phyloP scores from a whole-genome alignment of 306 rosid genomes.

The Sicyos baderoa region DNA sequence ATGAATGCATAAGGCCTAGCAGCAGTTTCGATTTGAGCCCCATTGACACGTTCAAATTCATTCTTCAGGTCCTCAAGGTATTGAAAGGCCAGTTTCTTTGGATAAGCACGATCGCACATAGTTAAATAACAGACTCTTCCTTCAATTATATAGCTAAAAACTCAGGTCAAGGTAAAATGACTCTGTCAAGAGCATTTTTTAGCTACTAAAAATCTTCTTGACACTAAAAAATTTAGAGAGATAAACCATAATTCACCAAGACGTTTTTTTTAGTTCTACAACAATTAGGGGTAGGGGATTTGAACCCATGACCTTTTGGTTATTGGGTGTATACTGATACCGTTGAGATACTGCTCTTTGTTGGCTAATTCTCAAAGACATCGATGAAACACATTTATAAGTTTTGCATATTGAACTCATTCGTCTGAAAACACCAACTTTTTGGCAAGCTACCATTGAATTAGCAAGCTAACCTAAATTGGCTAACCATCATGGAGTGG shows the following conservation, averaged over 20 bases:
- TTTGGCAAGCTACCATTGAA: background rate
- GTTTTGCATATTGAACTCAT: background rate
- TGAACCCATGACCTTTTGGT: no score
- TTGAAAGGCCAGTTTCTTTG: constrained; percentile 98
- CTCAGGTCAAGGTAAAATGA: constrained; percentile 50
- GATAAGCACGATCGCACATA: constrained; percentile 97
- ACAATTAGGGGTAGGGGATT: no score
- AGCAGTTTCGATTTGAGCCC: constrained; percentile 92
- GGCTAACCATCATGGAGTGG: no score
- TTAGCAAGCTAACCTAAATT: no score
- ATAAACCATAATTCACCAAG: no score
- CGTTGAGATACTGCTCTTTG: no score
- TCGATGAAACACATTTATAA: background rate
- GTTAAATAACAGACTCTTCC: constrained; percentile 97
- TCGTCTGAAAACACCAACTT: no score
- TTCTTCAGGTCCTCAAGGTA: constrained; percentile 96
- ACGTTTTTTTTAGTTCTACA: no score
- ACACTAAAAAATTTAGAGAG: background rate
- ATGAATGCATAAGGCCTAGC: constrained; percentile 99
- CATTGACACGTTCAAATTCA: constrained; percentile 91
- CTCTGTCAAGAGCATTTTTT: background rate
- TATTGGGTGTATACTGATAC: no score
- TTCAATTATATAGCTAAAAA: constrained; percentile 74
- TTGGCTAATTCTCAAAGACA: background rate
- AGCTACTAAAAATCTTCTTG: background rate